Conservation (phyloP, 2,329 filamentous ascomycete species). For the Gnomoniopsis smithogilvyi region DNA sequence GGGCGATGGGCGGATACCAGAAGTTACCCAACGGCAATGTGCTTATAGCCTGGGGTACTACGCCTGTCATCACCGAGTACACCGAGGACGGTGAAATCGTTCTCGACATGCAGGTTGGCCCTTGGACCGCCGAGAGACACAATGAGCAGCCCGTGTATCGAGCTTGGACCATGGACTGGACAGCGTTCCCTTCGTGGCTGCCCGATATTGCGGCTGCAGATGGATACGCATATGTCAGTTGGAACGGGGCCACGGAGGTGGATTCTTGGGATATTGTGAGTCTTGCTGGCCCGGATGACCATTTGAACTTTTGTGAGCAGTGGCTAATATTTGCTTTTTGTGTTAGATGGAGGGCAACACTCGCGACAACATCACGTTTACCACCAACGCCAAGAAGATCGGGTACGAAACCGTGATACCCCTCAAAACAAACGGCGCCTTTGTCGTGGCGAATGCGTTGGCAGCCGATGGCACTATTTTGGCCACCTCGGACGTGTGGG, state of each 20-base stretch:
- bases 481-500: constrained; percentile 17
- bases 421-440: constrained; percentile 11
- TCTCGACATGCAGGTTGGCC: constrained; percentile 39
- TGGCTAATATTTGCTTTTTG: background rate
- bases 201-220: constrained; percentile 19
- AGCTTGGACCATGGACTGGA: constrained; percentile 19
- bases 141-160: constrained; percentile 22
- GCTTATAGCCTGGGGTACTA: constrained; percentile 44
- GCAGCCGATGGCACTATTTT: constrained; percentile 13
- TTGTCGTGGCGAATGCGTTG: constrained; percentile 13
- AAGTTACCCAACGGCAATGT: constrained; percentile 28
- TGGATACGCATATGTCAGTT: constrained; percentile 25
- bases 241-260: constrained; percentile 32
- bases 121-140: constrained; percentile 7
- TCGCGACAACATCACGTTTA: constrained; percentile 12
- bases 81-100: constrained; percentile 34
- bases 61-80: constrained; percentile 45
- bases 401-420: constrained; percentile 15
- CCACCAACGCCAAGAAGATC: constrained; percentile 14
- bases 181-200: constrained; percentile 25
- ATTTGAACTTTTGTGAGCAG: background rate
- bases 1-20: constrained; percentile 17
- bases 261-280: constrained; percentile 19
- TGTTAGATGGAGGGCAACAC: constrained; percentile 13
- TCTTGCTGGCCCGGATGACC: background rate